phyloP scores from a whole-genome alignment of 768 basidiomycete genomes.

The Suillus brevipes region DNA sequence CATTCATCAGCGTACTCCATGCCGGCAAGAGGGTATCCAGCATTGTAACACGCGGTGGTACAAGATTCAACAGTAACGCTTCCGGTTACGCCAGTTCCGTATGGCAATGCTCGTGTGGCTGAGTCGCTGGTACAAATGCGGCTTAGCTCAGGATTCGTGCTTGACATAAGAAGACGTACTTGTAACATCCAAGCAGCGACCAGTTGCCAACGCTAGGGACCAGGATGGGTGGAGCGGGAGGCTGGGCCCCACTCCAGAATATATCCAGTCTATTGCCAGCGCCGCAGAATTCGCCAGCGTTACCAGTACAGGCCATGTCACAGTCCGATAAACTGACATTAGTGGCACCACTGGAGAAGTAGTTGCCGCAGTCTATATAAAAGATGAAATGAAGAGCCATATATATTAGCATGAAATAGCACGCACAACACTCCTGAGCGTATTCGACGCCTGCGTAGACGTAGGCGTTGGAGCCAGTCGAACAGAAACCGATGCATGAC shows the following conservation, averaged over 20 bases:
- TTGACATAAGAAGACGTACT: constrained; percentile 37
- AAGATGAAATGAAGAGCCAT: constrained; percentile 8
- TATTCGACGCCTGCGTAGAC: constrained; percentile 74
- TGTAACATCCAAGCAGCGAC: constrained; percentile 75
- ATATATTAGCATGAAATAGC: constrained; percentile 6
- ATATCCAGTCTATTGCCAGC: constrained; percentile 59
- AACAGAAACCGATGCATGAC: constrained; percentile 46
- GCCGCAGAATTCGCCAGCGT: constrained; percentile 59
- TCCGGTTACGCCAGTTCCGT: constrained; percentile 36
- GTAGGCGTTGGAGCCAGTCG: constrained; percentile 37
- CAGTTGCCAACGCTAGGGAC: constrained; percentile 60
- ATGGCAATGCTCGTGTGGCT: constrained; percentile 34
- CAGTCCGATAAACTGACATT: constrained; percentile 54
- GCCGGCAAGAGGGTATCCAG: constrained; percentile 43
- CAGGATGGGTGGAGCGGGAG: constrained; percentile 56
- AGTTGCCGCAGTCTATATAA: constrained; percentile 63
- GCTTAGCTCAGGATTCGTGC: neutral
- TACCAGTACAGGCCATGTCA: constrained; percentile 60
- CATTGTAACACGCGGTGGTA: constrained; percentile 45
- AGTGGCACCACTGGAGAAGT: constrained; percentile 45
- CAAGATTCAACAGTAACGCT: constrained; percentile 52
- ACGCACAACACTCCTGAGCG: constrained; percentile 61
- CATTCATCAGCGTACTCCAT: constrained; percentile 49
- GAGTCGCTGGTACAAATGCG: constrained; percentile 32
- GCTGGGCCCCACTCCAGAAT: constrained; percentile 59